Base-by-base conservation (phyloP, 2,329 filamentous ascomycete species). In the Paraphoma chrysanthemicola region DNA sequence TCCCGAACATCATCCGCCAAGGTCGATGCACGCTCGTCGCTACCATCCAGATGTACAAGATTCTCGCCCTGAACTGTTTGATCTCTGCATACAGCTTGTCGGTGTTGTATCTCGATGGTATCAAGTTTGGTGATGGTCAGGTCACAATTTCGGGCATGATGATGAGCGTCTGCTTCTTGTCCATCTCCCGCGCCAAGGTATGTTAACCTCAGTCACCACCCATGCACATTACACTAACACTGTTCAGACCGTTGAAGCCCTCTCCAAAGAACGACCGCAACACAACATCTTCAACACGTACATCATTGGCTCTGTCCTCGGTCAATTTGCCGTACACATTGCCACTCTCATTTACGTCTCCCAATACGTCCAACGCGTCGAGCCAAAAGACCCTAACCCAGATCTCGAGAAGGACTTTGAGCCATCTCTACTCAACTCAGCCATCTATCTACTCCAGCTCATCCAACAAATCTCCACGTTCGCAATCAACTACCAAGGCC, bases 21-120 rank as follows among this genome's bases (percentile, higher is more conserved):
- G 95, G 95, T 55, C 91, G 95, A 60, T 99, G 95, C 82, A 99
- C 95, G 7, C 87, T 99, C 17, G 95, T 99, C 52, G 95, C 95
- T 31, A 99, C 95, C 0, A 98, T 99, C 64, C 95, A 99, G 82
- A 99, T 99, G 94, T 99, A 99, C 88, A 99, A 97, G 85, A 99
- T 99, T 69, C 86, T 99, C 49, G 95, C 95, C 7, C 83, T 99
- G 57, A 99, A 99, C 83, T 99, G 95, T 76, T 83, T 99, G 68
- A 99, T 99, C 75, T 97, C 92, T 68, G 95, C 95, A 38, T 99
- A 99, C 86, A 97, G 92, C 78, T 80, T 99, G 74, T 96, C 91
- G 77, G 95, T 99, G 16, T 84, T 99, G 55, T 99, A 99, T 73
- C 86, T 99, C 1, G 94, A 98, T 71, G 95, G 95, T 62, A 99